These are phyloP conservation scores for Asterionellopsis glacialis DNA, from an alignment of 108 stramenopile species.

Conservation along the genomic window DNA sequence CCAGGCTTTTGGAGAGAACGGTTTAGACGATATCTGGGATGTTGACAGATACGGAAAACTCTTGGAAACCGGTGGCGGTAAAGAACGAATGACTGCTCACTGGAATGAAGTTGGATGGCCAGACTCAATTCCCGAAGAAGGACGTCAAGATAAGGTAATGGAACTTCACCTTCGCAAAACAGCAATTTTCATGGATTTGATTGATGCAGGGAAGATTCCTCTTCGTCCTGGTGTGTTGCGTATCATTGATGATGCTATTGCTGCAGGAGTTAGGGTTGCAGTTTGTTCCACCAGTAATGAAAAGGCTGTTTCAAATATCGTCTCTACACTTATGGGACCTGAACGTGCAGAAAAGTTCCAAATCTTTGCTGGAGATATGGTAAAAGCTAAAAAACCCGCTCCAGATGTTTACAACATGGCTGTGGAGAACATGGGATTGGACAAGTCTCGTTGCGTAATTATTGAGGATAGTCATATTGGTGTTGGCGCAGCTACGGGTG, in stretches of 20 bases:
- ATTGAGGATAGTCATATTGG: conserved; percentile 93
- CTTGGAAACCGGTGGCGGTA: conserved; percentile 85
- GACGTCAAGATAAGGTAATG: conserved; percentile 65
- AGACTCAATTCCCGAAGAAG: conserved; percentile 28
- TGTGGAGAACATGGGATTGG: conserved; percentile 78
- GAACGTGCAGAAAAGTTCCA: conserved; percentile 63
- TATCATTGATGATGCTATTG: conserved; percentile 83
- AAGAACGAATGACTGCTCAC: conserved; percentile 95
- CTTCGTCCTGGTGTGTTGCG: conserved; percentile 86
- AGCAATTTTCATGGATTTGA: conserved; percentile 87
- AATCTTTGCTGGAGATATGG: conserved; percentile 95
- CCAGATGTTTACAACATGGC: conserved; percentile 94
- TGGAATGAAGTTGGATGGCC: conserved; percentile 91
- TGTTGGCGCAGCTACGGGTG: conserved; percentile 83
- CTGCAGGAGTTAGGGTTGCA: conserved; percentile 56
- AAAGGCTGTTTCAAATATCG: conserved; percentile 85
- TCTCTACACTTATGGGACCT: conserved; percentile 79
- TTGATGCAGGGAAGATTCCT: conserved; percentile 67
- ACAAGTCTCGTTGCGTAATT: conserved; percentile 79
- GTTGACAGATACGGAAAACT: conserved; percentile 87
- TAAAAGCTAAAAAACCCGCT: conserved; percentile 85
- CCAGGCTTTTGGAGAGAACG: conserved; percentile 69
- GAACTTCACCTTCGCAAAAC: conserved; percentile 90
- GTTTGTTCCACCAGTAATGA: conserved; percentile 93
- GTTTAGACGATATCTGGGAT: conserved; percentile 72